Evolutionary conservation across 352 stramenopile genomes (phyloP).

Genomic region (Globisporangium cylindrosporum): DNA sequence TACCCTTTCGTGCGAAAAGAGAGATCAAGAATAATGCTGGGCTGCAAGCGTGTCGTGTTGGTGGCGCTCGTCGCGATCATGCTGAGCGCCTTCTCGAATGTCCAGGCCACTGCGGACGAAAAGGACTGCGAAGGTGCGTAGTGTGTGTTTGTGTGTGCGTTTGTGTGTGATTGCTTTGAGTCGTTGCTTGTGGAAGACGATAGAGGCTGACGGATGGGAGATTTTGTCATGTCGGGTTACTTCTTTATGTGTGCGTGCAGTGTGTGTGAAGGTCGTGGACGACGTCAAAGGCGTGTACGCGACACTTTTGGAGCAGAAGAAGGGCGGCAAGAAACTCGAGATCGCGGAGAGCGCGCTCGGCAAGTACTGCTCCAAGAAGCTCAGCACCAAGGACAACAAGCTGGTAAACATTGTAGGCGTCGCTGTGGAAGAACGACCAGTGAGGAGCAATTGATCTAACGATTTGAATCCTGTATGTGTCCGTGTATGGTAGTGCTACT

Average conservation of each 20-base stretch:
- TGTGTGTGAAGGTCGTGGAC: constrained; percentile 92
- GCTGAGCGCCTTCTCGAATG: constrained; percentile 25
- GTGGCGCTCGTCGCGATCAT: constrained; percentile 69
- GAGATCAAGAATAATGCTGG: constrained; percentile 36
- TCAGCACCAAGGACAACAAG: constrained; percentile 90
- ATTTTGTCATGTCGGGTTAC: neutral
- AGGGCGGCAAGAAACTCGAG: constrained; percentile 76
- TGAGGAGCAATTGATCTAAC: neutral
- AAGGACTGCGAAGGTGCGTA: constrained; percentile 90
- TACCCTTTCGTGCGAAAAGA: neutral
- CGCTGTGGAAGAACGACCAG: neutral
- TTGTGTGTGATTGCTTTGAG: neutral
- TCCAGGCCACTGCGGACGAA: constrained; percentile 52
- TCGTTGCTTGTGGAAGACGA: neutral
- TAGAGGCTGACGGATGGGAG: neutral
- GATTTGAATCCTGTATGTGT: neutral
- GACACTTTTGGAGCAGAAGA: constrained; percentile 63
- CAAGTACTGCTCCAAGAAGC: constrained; percentile 85
- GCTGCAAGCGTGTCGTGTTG: constrained; percentile 55
- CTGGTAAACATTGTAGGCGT: constrained; percentile 42
- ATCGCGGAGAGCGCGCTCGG: constrained; percentile 80
- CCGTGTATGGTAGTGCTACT: constrained; percentile 85
- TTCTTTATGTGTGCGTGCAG: constrained; percentile 28
- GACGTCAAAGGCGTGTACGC: constrained; percentile 75
- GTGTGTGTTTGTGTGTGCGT: neutral